Evolutionary conservation across 148 eudicot species (phyloP).

Genomic region (Chenopodium formosanum): DNA sequence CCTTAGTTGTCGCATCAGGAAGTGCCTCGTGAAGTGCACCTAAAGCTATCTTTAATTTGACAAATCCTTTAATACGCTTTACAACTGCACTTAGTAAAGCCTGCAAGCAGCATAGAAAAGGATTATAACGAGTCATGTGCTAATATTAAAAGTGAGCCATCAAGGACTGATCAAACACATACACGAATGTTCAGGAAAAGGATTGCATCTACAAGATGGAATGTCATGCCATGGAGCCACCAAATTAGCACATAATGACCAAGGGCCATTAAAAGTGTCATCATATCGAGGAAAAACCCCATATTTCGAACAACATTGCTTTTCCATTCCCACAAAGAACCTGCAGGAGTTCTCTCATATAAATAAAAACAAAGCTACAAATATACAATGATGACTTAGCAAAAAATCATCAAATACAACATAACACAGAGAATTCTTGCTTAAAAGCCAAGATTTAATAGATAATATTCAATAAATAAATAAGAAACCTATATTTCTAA

Average conservation of each 20-base stretch:
- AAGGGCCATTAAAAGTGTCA: constrained; percentile 88
- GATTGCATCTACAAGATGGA: constrained; percentile 87
- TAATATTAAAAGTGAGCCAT: neutral
- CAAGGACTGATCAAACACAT: constrained; percentile 27
- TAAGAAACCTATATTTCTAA: neutral
- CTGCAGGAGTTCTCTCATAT: constrained; percentile 38
- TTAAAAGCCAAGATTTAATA: neutral
- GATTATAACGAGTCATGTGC: constrained; percentile 3
- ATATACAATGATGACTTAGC: neutral
- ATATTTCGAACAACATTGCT: constrained; percentile 73
- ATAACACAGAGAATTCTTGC: neutral
- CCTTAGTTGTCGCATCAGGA: constrained; percentile 92
- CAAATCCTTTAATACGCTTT: constrained; percentile 76
- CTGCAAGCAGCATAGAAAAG: constrained; percentile 35
- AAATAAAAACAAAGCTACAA: constrained; percentile 10
- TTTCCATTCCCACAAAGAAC: constrained; percentile 94
- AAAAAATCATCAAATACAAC: neutral
- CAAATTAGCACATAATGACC: constrained; percentile 91
- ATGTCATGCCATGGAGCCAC: constrained; percentile 99
- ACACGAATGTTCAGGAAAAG: constrained; percentile 92
- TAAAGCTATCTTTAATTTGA: constrained; percentile 76
- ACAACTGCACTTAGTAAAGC: constrained; percentile 82
- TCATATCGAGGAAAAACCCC: constrained; percentile 88
- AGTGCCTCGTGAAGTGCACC: constrained; percentile 93
- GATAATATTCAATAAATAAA: neutral